Evolutionary conservation across 73 alveolate genomes (phyloP).

Genomic region (Diophrys sp.): DNA sequence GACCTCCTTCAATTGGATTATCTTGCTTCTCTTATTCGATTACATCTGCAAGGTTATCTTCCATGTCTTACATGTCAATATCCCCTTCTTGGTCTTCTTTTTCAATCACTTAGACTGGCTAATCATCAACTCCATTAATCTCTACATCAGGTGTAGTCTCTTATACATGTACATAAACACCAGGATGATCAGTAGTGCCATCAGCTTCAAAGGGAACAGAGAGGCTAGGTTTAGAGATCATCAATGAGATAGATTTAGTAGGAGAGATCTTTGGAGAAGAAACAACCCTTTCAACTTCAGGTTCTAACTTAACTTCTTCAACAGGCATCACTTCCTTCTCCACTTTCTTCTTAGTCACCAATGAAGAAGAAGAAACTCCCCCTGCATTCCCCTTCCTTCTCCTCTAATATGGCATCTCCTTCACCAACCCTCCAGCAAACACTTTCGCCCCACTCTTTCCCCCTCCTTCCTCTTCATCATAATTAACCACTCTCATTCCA

Average conservation of each 20-base stretch:
- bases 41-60: no score
- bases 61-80: no score
- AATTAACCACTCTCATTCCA: not conserved
- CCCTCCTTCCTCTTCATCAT: not conserved
- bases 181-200: not conserved
- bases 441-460: not conserved
- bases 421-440: constrained; percentile 16
- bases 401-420: constrained; percentile 7
- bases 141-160: constrained; percentile 9
- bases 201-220: not conserved
- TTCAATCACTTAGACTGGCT: no score
- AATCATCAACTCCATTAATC: no score
- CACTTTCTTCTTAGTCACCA: not conserved
- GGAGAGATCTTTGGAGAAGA: no score
- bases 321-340: not conserved
- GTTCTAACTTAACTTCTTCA: not conserved
- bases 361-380: not conserved
- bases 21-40: not conserved
- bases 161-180: not conserved
- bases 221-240: not conserved
- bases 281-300: no score
- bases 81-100: no score
- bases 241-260: no score
- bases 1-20: not conserved
- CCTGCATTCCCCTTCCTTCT: not conserved